A percentile compares a stretch with the other conserved stretches of the same genome.
Conservation (phyloP, 2,329 filamentous ascomycete genomes). For the Seiridium unicorne region DNA sequence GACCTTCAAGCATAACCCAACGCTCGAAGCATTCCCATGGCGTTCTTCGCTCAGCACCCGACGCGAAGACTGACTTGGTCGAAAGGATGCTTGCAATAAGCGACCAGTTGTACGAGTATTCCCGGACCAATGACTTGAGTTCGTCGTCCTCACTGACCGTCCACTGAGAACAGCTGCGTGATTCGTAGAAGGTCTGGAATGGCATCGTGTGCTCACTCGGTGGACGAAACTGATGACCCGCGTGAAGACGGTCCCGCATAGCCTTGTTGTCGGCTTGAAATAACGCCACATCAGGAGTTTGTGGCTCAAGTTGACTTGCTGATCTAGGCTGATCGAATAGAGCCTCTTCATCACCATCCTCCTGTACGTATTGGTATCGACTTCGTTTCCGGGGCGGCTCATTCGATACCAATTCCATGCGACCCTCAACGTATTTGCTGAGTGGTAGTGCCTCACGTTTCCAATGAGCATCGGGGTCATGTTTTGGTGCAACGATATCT, state of each 20-base stretch:
- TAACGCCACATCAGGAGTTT: slow-evolving; percentile 75
- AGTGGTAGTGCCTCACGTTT: slow-evolving; percentile 76
- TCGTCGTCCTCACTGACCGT: slow-evolving; percentile 87
- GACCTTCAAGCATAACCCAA: slow-evolving; percentile 88
- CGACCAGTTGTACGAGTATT: slow-evolving; percentile 98
- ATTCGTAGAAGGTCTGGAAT: slow-evolving; percentile 85
- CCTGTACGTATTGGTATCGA: slow-evolving; percentile 77
- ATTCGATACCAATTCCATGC: slow-evolving; percentile 67
- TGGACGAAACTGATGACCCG: slow-evolving; percentile 88
- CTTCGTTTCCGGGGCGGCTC: slow-evolving; percentile 73
- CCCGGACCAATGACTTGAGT: slow-evolving; percentile 77
- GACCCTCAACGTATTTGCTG: slow-evolving; percentile 82
- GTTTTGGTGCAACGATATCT: slow-evolving; percentile 56
- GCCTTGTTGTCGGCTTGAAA: slow-evolving; percentile 88
- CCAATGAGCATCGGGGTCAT: slow-evolving; percentile 70
- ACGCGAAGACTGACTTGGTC: slow-evolving; percentile 73
- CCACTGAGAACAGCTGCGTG: slow-evolving; percentile 86
- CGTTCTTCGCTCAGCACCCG: slow-evolving; percentile 83
- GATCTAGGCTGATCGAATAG: slow-evolving; percentile 31
- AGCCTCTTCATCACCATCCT: slow-evolving; percentile 56
- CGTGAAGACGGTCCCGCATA: slow-evolving; percentile 85
- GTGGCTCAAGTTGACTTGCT: slow-evolving; percentile 55
- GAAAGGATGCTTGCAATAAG: slow-evolving; percentile 81
- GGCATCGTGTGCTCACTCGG: slow-evolving; percentile 93
- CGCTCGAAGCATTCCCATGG: slow-evolving; percentile 99